Percentiles rank a stretch among this genome's conserved stretches.
Conservation (phyloP, 1,139 yeast genomes). For the Meyerozyma carpophila region DNA sequence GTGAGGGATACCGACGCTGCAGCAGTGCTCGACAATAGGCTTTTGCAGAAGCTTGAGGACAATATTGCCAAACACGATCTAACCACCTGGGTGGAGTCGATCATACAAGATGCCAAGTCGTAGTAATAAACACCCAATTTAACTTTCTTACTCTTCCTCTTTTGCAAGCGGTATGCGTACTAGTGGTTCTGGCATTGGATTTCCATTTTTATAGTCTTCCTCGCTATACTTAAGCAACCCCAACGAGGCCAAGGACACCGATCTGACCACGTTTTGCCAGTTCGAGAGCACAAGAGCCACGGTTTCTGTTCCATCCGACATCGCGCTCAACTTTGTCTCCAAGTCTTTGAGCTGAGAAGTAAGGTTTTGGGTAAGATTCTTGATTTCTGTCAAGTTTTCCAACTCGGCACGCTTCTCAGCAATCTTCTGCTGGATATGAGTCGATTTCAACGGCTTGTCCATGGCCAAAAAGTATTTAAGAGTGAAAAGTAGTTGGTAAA, state of each 20-base stretch:
- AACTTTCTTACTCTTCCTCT: constrained; percentile 8
- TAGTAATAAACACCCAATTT: not conserved
- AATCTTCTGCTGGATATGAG: constrained; percentile 25
- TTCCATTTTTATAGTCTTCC: constrained; percentile 35
- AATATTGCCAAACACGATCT: constrained; percentile 17
- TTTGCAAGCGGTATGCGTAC: constrained; percentile 57
- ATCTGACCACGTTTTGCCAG: constrained; percentile 65
- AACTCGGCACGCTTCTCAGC: constrained; percentile 50
- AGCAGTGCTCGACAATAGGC: constrained; percentile 18
- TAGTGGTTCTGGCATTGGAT: constrained; percentile 49
- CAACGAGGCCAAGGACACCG: constrained; percentile 64
- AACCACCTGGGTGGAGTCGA: constrained; percentile 26
- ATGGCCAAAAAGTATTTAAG: not conserved
- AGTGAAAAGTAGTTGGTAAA: too few relatives aligned
- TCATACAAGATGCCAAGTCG: constrained; percentile 11
- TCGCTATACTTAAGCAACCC: constrained; percentile 46
- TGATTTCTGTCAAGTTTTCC: constrained; percentile 44
- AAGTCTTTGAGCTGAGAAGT: constrained; percentile 45
- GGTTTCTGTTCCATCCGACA: constrained; percentile 56
- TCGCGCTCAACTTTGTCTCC: constrained; percentile 41
- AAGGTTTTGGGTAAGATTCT: constrained; percentile 41
- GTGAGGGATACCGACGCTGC: constrained; percentile 5
- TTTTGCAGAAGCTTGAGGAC: constrained; percentile 12
- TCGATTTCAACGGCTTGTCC: not conserved
- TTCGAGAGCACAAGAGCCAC: constrained; percentile 53